Conservation (phyloP, 2,329 filamentous ascomycete species). For the Epichloe elymi region DNA sequence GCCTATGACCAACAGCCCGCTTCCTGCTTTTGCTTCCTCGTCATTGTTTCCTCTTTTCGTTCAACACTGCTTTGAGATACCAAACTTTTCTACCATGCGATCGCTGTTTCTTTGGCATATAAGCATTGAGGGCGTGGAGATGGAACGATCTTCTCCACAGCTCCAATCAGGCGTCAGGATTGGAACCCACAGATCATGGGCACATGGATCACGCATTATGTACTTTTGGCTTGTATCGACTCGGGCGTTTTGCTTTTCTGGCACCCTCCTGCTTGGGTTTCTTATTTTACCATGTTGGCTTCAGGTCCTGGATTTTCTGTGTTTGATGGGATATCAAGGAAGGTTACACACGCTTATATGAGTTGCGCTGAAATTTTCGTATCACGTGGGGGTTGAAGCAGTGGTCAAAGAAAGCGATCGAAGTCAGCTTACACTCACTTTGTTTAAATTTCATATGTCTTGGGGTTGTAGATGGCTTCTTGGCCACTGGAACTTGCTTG, state of each 20-base stretch:
- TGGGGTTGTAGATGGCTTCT: neutral
- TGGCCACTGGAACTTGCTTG: neutral
- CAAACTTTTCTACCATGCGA: slow-evolving; percentile 1
- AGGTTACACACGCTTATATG: slow-evolving; percentile 5
- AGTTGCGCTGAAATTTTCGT: neutral
- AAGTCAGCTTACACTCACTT: neutral
- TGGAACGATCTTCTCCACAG: neutral
- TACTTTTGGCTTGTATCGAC: neutral
- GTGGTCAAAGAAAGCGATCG: neutral
- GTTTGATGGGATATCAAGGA: neutral
- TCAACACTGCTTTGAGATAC: slow-evolving; percentile 2
- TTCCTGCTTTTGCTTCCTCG: neutral
- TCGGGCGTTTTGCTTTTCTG: neutral
- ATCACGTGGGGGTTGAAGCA: neutral
- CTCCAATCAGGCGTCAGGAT: slow-evolving; percentile 1
- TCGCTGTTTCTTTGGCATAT: slow-evolving; percentile 4
- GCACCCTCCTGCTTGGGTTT: neutral
- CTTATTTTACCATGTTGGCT: neutral
- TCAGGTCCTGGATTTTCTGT: neutral
- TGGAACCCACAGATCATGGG: neutral
- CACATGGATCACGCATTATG: neutral
- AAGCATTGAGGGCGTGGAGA: neutral
- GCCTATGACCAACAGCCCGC: neutral
- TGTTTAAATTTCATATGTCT: neutral
- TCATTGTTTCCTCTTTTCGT: neutral